These are phyloP conservation scores for Chaetothyriales sp. DNA, from an alignment of 2,329 filamentous ascomycete species.

Conservation along the genomic window DNA sequence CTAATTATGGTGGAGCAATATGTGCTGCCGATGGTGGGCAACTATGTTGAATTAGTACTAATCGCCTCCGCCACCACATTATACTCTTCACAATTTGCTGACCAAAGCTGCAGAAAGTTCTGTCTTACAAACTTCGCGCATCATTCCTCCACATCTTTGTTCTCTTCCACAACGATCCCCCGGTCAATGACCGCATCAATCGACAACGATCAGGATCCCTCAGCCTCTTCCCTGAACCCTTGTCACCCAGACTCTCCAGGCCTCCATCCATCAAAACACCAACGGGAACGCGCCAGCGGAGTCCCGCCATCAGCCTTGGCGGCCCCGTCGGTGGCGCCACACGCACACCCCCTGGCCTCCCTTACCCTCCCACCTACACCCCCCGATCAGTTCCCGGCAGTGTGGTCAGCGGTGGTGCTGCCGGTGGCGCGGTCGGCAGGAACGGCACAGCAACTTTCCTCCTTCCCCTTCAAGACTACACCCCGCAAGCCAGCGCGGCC, in stretches of 20 bases:
- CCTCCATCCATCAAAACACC: not conserved
- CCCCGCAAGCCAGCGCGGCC: conserved; percentile 64
- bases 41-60: conserved; percentile 42
- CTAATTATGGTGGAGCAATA: conserved; percentile 74
- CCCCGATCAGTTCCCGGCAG: not conserved
- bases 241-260: conserved; percentile 9
- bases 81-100: not conserved
- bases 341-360: conserved; percentile 26
- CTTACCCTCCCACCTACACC: conserved; percentile 4
- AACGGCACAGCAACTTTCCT: conserved; percentile 56
- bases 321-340: conserved; percentile 31
- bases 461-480: conserved; percentile 60
- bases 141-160: conserved; percentile 97
- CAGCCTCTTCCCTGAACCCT: conserved; percentile 15
- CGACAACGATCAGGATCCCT: conserved; percentile 11
- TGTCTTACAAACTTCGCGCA: conserved; percentile 81
- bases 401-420: not conserved
- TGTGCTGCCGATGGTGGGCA: conserved; percentile 69
- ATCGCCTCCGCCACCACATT: not conserved
- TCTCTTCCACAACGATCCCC: conserved; percentile 82
- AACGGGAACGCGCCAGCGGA: conserved; percentile 25
- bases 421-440: conserved; percentile 5
- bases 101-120: conserved; percentile 51
- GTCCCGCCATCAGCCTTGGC: conserved; percentile 38
- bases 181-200: conserved; percentile 44